A percentile compares a stretch with the other conserved stretches of the same genome.
Conservation (phyloP, 2,329 filamentous ascomycete species). For the Phialophora expanda region DNA sequence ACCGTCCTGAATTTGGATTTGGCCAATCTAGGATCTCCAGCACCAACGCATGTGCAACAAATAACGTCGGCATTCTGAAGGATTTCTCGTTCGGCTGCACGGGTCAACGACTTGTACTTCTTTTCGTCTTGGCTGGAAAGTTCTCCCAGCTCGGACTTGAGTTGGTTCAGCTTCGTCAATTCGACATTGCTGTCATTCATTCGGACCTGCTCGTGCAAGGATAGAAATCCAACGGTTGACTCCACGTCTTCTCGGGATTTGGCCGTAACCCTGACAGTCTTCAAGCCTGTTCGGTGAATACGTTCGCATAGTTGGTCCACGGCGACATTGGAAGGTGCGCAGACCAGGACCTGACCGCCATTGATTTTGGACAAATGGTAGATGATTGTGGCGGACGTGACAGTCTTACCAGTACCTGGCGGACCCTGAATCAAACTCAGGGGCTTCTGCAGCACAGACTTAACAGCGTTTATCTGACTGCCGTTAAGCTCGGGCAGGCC, state of each 20-base stretch:
- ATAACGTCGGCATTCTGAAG: conserved; percentile 95
- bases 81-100: conserved; percentile 92
- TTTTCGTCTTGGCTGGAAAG: conserved; percentile 96
- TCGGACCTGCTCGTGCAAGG: conserved; percentile 94
- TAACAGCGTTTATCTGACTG: conserved; percentile 95
- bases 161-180: conserved; percentile 85
- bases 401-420: conserved; percentile 96
- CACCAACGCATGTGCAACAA: conserved; percentile 97
- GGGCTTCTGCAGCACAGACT: conserved; percentile 90
- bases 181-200: conserved; percentile 97
- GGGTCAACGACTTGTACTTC: conserved; percentile 94
- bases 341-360: conserved; percentile 91
- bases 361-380: conserved; percentile 97
- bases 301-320: conserved; percentile 98
- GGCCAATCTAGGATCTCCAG: conserved; percentile 88
- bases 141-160: conserved; percentile 91
- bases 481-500: conserved; percentile 92
- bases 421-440: conserved; percentile 96
- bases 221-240: conserved; percentile 94
- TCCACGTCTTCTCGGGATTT: conserved; percentile 99
- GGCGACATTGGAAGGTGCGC: conserved; percentile 96
- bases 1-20: conserved; percentile 99
- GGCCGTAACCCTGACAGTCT: conserved; percentile 96
- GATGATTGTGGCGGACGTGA: conserved; percentile 97
- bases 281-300: conserved; percentile 90